Base-by-base conservation (phyloP, 495 filamentous ascomycete species). In the Aspergillus carlsbadensis region DNA sequence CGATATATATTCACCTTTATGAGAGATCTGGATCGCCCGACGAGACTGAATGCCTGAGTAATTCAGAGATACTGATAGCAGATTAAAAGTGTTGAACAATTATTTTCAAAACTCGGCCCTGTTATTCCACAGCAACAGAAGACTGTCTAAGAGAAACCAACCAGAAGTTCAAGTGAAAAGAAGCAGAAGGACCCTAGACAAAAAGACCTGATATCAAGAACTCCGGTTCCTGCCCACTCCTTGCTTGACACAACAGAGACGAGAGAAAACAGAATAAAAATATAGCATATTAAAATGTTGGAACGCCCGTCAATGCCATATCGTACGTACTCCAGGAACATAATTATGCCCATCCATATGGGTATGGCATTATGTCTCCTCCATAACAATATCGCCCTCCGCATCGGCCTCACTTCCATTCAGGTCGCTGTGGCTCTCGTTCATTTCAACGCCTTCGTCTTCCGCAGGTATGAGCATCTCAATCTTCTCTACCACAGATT, bases 401-500 rank as follows among this genome's bases (percentile, higher is more conserved):
- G 62, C 62, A 42, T 75, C 71, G 24, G 65, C 59, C 37, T 75
- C 71, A 18, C 65, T 65, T 13, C 63, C 70, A 34, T 67, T 65
- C n/a, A 57, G 48, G 26, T 61, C 58, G 22, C 45, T 18, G 37
- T 43, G 18, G 40, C 53, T 35, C 1, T 58, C 57, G 14, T 43
- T 31, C 13, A 63, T 45, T 10, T 54, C 22, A 10, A 53, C 36
- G 3, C 48, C 47, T 3, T 55, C 51, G 24, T 67, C 57, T 14
- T 71, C 70, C 14, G 65, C 63, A 5, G 72, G 60, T 15, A 76
- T 44, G 39, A 76, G 40, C 18, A 76, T 61, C 49, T 72, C 63
- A 15, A 76, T 39, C 51, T 76, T 69, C 50, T 76, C 73, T n/a
- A 76, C 69, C 22, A 75, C 52, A 2, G 73, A 65, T 43, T 76